A percentile compares a stretch with the other conserved stretches of the same genome.
Evolutionary conservation across 768 basidiomycete genomes (phyloP).

Genomic region (Filobasidium wieringae): DNA sequence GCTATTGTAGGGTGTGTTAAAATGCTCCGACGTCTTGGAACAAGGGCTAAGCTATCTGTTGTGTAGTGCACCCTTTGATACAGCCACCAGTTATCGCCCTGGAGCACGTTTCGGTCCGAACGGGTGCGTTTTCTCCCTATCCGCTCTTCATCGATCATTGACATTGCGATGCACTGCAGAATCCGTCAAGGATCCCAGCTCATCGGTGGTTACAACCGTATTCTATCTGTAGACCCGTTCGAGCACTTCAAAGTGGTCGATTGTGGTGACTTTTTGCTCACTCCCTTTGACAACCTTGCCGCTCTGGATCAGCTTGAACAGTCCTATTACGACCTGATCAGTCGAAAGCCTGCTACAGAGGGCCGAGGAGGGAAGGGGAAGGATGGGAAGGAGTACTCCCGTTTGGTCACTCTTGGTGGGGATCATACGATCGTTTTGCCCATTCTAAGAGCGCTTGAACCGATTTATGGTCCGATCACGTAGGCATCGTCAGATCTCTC

Average conservation of each 20-base stretch:
- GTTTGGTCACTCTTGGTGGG: slow-evolving; percentile 71
- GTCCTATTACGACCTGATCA: slow-evolving; percentile 64
- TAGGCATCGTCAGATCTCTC: too few species aligned
- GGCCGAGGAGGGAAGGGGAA: slow-evolving; percentile 19
- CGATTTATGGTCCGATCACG: too few species aligned
- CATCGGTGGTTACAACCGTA: slow-evolving; percentile 29
- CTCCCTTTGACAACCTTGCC: slow-evolving; percentile 67
- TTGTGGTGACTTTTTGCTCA: slow-evolving; percentile 76
- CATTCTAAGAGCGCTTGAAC: too few species aligned
- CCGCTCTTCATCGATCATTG: not conserved
- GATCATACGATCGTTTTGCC: slow-evolving; percentile 83
- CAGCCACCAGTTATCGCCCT: slow-evolving; percentile 29
- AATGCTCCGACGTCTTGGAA: too few species aligned
- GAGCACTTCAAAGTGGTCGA: slow-evolving; percentile 46
- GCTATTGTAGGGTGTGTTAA: slow-evolving; percentile 62
- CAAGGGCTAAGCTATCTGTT: too few species aligned
- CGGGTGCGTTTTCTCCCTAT: slow-evolving; percentile 36
- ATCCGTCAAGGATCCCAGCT: slow-evolving; percentile 22
- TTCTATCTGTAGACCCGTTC: slow-evolving; percentile 19
- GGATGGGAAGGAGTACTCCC: slow-evolving; percentile 58
- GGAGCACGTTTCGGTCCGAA: slow-evolving; percentile 77
- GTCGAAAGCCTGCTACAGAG: slow-evolving; percentile 40
- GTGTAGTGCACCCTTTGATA: slow-evolving; percentile 31
- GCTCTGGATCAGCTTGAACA: slow-evolving; percentile 79
- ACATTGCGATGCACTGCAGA: not conserved